Evolutionary conservation across 805 yeast species (phyloP).

Genomic region (Blastobotrys mokoenaii): DNA sequence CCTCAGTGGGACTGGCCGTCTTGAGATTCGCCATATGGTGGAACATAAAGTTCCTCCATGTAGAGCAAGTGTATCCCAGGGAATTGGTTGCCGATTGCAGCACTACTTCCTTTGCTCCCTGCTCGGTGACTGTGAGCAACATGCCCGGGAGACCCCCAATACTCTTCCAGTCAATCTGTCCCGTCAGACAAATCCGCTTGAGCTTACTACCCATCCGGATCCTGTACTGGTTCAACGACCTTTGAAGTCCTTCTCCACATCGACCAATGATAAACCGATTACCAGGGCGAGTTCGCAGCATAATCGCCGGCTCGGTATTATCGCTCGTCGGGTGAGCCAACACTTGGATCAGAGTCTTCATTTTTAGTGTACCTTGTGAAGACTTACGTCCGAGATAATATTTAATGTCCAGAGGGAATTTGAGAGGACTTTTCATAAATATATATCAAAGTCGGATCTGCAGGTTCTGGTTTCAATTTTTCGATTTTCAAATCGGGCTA

Average conservation of each 20-base stretch:
- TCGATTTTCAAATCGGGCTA: background rate
- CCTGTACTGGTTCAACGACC: slow-evolving; percentile 56
- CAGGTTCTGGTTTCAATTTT: background rate
- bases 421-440: background rate
- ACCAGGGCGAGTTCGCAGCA: slow-evolving; percentile 41
- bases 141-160: slow-evolving; percentile 91
- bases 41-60: slow-evolving; percentile 84
- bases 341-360: slow-evolving; percentile 25
- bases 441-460: too few species aligned
- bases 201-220: slow-evolving; percentile 45
- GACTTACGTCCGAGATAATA: too few species aligned
- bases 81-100: slow-evolving; percentile 5
- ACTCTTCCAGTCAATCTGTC: slow-evolving; percentile 66
- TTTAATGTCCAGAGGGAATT: background rate
- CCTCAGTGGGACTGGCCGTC: slow-evolving; percentile 15
- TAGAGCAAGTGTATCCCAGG: slow-evolving; percentile 14
- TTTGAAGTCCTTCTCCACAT: slow-evolving; percentile 78
- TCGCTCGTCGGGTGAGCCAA: slow-evolving; percentile 40
- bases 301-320: slow-evolving; percentile 39
- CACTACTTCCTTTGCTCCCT: slow-evolving; percentile 36
- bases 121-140: slow-evolving; percentile 72
- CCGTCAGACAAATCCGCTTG: slow-evolving; percentile 66
- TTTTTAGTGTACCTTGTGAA: slow-evolving; percentile 5
- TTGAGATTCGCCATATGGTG: slow-evolving; percentile 44
- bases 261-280: slow-evolving; percentile 64